These are phyloP conservation scores for Salix purpurea DNA, from an alignment of 345 rosid genomes.

Conservation along the genomic window DNA sequence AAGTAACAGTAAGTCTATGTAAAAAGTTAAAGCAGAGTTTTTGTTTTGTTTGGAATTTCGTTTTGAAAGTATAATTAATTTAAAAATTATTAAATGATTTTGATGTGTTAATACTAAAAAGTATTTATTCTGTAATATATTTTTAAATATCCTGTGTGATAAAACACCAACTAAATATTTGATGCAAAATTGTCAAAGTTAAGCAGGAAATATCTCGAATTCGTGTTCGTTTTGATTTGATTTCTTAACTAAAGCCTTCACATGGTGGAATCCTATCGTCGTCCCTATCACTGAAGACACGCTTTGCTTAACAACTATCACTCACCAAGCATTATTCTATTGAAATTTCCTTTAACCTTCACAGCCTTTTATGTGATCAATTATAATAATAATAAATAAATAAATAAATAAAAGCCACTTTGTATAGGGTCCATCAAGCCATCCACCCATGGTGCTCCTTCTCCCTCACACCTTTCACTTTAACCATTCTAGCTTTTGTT, in stretches of 20 bases:
- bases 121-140: too few relatives aligned
- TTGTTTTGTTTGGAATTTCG: too few relatives aligned
- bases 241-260: not conserved
- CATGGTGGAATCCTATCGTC: too few relatives aligned
- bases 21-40: too few relatives aligned
- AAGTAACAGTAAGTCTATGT: too few relatives aligned
- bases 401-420: not conserved
- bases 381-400: too few relatives aligned
- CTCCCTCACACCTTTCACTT: not conserved
- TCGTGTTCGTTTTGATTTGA: not conserved
- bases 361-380: not conserved
- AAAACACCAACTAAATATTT: too few relatives aligned
- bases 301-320: not conserved
- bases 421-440: not conserved
- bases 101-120: too few relatives aligned
- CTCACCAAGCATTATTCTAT: constrained; percentile 5
- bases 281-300: not conserved
- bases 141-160: too few relatives aligned
- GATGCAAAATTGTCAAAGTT: not conserved
- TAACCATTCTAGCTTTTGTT: constrained; percentile 1
- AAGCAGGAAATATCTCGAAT: not conserved
- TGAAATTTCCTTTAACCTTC: constrained; percentile 2
- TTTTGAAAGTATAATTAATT: too few relatives aligned
- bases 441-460: constrained; percentile 1
- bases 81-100: too few relatives aligned